Evolutionary conservation across 257 asterid genomes (phyloP).

Genomic region (Mitragyna speciosa): DNA sequence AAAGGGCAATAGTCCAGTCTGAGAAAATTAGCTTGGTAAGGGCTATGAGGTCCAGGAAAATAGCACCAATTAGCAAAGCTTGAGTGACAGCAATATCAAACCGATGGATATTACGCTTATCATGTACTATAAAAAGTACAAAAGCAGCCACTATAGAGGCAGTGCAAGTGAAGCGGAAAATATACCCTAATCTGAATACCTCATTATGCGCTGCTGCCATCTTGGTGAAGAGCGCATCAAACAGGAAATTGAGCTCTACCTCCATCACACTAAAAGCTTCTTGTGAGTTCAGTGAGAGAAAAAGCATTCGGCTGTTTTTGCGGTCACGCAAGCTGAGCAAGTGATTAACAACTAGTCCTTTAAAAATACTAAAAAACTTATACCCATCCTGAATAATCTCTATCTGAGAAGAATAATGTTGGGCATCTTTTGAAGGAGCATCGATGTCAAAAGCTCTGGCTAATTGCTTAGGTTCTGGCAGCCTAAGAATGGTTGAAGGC

Average conservation of each 20-base stretch:
- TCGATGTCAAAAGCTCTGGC: not conserved
- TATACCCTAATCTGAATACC: not conserved
- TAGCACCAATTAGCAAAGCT: slow-evolving; percentile 23
- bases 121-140: not conserved
- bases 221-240: slow-evolving; percentile 37
- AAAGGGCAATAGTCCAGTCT: slow-evolving; percentile 16
- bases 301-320: slow-evolving; percentile 8
- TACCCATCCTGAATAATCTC: not conserved
- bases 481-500: not conserved
- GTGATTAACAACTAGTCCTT: slow-evolving; percentile 30
- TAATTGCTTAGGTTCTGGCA: not conserved
- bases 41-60: slow-evolving; percentile 14
- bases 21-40: slow-evolving; percentile 19
- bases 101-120: not conserved
- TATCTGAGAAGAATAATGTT: too few species aligned
- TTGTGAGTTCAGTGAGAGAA: not conserved
- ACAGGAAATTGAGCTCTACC: slow-evolving; percentile 34
- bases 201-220: slow-evolving; percentile 8
- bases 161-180: slow-evolving; percentile 21
- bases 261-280: slow-evolving; percentile 30
- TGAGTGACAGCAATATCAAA: slow-evolving; percentile 18
- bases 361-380: slow-evolving; percentile 3
- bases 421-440: too few species aligned
- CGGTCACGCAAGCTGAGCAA: slow-evolving; percentile 28
- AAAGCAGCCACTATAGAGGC: slow-evolving; percentile 2